A percentile compares a stretch with the other conserved stretches of the same genome.
phyloP scores from a whole-genome alignment of 1,284 basidiomycete genomes.

The Ceratobasidium sp. region DNA sequence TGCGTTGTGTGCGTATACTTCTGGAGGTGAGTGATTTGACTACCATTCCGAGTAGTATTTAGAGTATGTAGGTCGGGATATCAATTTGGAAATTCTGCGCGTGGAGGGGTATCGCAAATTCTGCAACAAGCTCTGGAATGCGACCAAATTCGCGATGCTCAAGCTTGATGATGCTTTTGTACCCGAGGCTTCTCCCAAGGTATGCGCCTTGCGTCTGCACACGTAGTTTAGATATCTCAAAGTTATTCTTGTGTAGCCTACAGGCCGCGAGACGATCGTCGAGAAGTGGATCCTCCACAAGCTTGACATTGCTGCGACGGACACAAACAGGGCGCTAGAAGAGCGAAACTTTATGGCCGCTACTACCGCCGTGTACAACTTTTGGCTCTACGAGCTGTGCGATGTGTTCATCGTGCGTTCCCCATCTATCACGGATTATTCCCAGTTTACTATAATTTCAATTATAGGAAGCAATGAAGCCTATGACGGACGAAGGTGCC shows the following conservation, averaged over 20 bases:
- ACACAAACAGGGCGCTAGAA: slow-evolving; percentile 82
- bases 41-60: neutral
- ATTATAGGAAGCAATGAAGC: slow-evolving; percentile 94
- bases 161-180: slow-evolving; percentile 89
- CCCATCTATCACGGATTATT: neutral
- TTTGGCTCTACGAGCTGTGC: slow-evolving; percentile 99
- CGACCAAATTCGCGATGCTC: slow-evolving; percentile 98
- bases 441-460: slow-evolving; percentile 2
- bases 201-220: slow-evolving; percentile 53
- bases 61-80: slow-evolving; percentile 78
- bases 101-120: slow-evolving; percentile 99
- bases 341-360: slow-evolving; percentile 95
- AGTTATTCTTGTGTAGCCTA: slow-evolving; percentile 67
- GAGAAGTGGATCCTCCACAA: slow-evolving; percentile 98
- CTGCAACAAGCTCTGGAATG: slow-evolving; percentile 99
- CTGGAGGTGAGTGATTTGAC: slow-evolving; percentile 69
- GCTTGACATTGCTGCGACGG: slow-evolving; percentile 83
- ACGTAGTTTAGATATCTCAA: neutral
- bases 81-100: slow-evolving; percentile 94
- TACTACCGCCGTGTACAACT: slow-evolving; percentile 88
- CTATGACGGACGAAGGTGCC: slow-evolving; percentile 87
- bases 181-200: slow-evolving; percentile 78
- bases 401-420: slow-evolving; percentile 94
- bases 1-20: slow-evolving; percentile 93
- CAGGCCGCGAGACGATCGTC: slow-evolving; percentile 90